Percentiles rank a stretch among this genome's conserved stretches.
These are phyloP conservation scores for Cicer chorassanicum DNA, from an alignment of 306 rosid genomes.

Conservation along the genomic window DNA sequence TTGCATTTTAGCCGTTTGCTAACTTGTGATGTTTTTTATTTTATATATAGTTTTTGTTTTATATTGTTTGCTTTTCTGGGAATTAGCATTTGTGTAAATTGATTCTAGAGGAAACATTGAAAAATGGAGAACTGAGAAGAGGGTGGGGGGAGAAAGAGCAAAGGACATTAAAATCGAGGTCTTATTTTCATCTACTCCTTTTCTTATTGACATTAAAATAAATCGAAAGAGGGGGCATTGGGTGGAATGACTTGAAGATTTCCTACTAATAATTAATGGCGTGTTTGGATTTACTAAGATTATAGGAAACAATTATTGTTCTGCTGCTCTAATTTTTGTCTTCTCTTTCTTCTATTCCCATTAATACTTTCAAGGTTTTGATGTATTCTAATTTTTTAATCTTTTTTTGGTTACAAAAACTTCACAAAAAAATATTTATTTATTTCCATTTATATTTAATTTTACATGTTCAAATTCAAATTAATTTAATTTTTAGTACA, in stretches of 20 bases:
- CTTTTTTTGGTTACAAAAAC: not conserved
- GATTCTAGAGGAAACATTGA: slow-evolving; percentile 56
- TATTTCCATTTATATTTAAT: not conserved
- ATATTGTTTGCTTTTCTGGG: slow-evolving; percentile 59
- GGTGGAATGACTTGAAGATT: not conserved
- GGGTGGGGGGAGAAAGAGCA: not conserved
- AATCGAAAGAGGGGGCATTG: not conserved
- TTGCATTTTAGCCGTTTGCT: slow-evolving; percentile 45
- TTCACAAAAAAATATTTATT: not conserved
- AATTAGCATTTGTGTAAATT: slow-evolving; percentile 69
- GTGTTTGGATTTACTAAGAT: not conserved
- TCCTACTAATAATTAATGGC: slow-evolving; percentile 3
- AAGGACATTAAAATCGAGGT: slow-evolving; percentile 23
- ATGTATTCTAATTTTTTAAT: not conserved
- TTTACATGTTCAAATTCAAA: not conserved
- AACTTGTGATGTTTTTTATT: slow-evolving; percentile 35
- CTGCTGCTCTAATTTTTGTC: not conserved
- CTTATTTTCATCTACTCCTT: not conserved
- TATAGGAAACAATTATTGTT: not conserved
- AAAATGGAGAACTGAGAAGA: slow-evolving; percentile 8
- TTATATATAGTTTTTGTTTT: slow-evolving; percentile 40
- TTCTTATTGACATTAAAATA: not conserved
- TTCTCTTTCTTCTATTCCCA: not conserved
- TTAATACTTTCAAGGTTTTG: not conserved
- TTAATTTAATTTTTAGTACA: not conserved